phyloP scores from a whole-genome alignment of 2,329 filamentous ascomycete genomes.

The Tolypocladium tundrense region DNA sequence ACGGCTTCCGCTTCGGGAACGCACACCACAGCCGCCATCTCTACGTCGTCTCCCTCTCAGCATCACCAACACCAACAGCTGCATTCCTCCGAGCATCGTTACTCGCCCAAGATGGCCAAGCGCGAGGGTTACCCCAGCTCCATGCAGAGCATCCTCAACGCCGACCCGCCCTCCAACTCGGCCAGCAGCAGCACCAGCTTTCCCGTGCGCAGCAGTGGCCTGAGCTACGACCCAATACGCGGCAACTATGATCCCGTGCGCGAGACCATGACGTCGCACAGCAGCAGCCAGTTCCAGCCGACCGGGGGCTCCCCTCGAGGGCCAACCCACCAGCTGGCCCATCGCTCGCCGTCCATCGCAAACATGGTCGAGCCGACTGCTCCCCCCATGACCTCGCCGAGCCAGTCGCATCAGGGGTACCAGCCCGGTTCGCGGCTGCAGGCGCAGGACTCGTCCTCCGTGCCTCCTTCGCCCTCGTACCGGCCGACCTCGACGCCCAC shows the following conservation, averaged over 20 bases:
- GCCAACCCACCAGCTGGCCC: slow-evolving; percentile 19
- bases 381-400: slow-evolving; percentile 16
- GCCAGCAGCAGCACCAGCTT: slow-evolving; percentile 30
- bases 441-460: slow-evolving; percentile 23
- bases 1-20: slow-evolving; percentile 19
- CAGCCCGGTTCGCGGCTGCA: slow-evolving; percentile 21
- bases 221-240: slow-evolving; percentile 83
- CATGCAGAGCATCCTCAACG: slow-evolving; percentile 48
- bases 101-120: slow-evolving; percentile 37
- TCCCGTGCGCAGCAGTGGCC: slow-evolving; percentile 56
- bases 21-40: slow-evolving; percentile 10
- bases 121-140: slow-evolving; percentile 40
- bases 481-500: slow-evolving; percentile 21
- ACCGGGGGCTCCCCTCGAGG: slow-evolving; percentile 40
- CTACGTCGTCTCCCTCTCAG: slow-evolving; percentile 8
- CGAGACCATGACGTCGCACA: slow-evolving; percentile 47
- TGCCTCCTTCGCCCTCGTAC: slow-evolving; percentile 33
- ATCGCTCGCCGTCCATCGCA: slow-evolving; percentile 72
- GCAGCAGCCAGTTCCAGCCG: slow-evolving; percentile 35
- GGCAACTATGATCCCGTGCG: slow-evolving; percentile 59
- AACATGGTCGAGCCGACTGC: slow-evolving; percentile 63
- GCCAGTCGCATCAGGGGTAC: slow-evolving; percentile 15
- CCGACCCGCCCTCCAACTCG: slow-evolving; percentile 33
- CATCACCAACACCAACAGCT: slow-evolving; percentile 15
- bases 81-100: slow-evolving; percentile 20